Evolutionary conservation across 2,329 filamentous ascomycete species (phyloP), one percentile per base, ranked within the genome.

Genomic region (Ustilaginoidea virens): DNA sequence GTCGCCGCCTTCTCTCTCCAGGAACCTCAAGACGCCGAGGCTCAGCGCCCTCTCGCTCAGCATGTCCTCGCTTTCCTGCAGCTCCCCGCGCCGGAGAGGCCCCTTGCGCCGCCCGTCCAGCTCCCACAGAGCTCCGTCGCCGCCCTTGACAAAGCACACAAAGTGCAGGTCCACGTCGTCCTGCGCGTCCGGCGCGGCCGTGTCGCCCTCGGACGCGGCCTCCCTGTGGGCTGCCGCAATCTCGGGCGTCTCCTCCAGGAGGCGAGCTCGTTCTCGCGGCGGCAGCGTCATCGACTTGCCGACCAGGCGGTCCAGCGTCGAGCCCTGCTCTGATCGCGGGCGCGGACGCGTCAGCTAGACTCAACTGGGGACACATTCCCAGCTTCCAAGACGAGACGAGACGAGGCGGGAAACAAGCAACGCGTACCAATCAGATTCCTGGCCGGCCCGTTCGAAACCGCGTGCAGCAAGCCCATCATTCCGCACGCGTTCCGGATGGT

Each of bases 401-500:
- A 22, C 3, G 46, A 56, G 7, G 42, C 56, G 10, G 16, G 13
- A 10, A 16, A 8, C 15, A 25, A 19, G 10, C 18, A 27, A 11
- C 43, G n/a, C n/a, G 34, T 50, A 59, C 67, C 53, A 31, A 92
- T 68, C 30, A 75, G 68, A 4, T 57, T 54, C 32, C 67, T 58
- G 1, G 80, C 77, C 2, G 66, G 63, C 0, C 85, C 85, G 51
- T 96, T 98, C 25, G 66, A 66, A 0, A 82, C 70, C 12, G 77
- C 80, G 49, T 96, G 90, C 25, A 96, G 51, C 17, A 96, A 55
- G 0, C 80, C 90, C 60, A 94, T 93, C 25, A 93, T 58, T 0
- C 87, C 87, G 51, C 87, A 96, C 1, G 87, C 83, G 49, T 96
- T 92, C 35, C 80, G 70, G 43, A 96, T 94, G 0, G 86, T 96